Percentiles rank a stretch among this genome's conserved stretches.
These are phyloP conservation scores for Willaertia magna DNA, from an alignment of 208 protist genomes.

Conservation along the genomic window DNA sequence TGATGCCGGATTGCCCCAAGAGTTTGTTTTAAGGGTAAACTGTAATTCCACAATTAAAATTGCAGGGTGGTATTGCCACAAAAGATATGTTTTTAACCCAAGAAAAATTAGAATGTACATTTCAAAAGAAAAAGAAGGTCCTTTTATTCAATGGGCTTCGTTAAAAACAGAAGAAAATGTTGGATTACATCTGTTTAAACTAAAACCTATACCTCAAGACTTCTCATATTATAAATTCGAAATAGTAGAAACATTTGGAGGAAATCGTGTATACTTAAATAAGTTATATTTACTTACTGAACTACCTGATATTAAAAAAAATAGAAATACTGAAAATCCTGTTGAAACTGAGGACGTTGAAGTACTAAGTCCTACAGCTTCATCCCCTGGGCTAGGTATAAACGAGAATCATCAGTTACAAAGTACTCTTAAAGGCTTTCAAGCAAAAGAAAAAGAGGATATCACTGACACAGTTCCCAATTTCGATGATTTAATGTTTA, in stretches of 20 bases:
- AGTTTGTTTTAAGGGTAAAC: no score
- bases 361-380: no score
- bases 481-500: no score
- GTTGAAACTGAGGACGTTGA: no score
- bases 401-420: no score
- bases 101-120: background rate
- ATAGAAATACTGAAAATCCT: no score
- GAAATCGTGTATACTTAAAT: background rate
- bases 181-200: background rate
- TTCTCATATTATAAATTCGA: background rate
- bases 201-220: background rate
- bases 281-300: background rate
- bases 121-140: background rate
- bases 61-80: background rate
- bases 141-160: background rate
- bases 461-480: no score
- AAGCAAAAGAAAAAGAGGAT: no score
- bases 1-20: background rate
- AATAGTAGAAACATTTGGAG: background rate
- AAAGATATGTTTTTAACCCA: conserved; percentile 2
- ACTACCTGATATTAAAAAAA: background rate
- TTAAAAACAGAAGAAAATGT: background rate
- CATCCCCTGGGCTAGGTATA: no score
- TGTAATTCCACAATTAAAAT: background rate
- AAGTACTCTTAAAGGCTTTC: no score